Evolutionary conservation across 2,329 filamentous ascomycete species (phyloP).

Genomic region (Diaporthe sp.): DNA sequence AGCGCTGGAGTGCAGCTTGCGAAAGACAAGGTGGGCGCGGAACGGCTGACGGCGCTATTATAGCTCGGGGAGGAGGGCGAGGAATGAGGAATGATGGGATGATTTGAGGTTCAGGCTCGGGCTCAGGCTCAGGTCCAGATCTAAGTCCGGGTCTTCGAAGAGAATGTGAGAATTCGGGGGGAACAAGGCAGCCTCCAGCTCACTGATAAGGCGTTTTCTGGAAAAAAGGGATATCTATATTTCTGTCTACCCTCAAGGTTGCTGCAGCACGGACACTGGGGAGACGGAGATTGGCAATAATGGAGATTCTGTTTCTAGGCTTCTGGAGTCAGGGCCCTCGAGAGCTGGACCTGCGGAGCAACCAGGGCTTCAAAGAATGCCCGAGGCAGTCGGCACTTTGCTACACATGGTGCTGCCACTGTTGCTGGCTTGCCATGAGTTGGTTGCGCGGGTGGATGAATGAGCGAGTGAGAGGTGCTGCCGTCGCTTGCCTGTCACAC

Average conservation of each 20-base stretch:
- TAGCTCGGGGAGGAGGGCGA: constrained; percentile 27
- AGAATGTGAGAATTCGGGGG: background rate
- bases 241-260: constrained; percentile 25
- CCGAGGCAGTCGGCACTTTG: constrained; percentile 25
- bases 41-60: constrained; percentile 30
- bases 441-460: background rate
- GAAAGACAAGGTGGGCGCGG: constrained; percentile 20
- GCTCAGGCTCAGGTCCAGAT: background rate
- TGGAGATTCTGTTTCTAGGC: constrained; percentile 29
- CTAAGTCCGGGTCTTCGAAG: background rate
- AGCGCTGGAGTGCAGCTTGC: constrained; percentile 28
- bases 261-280: constrained; percentile 22
- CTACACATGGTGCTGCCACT: background rate
- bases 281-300: constrained; percentile 31
- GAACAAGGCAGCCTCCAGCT: background rate
- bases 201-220: background rate
- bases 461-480: background rate
- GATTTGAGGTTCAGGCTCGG: background rate
- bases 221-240: constrained; percentile 31
- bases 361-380: constrained; percentile 18
- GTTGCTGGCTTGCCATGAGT: background rate
- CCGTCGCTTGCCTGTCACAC: constrained; percentile 3
- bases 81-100: constrained; percentile 1
- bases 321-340: constrained; percentile 19
- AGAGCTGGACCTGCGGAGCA: background rate